Evolutionary conservation across 371 early-diverging fungal genomes (phyloP).

Genomic region (Actinomortierella ambigua): DNA sequence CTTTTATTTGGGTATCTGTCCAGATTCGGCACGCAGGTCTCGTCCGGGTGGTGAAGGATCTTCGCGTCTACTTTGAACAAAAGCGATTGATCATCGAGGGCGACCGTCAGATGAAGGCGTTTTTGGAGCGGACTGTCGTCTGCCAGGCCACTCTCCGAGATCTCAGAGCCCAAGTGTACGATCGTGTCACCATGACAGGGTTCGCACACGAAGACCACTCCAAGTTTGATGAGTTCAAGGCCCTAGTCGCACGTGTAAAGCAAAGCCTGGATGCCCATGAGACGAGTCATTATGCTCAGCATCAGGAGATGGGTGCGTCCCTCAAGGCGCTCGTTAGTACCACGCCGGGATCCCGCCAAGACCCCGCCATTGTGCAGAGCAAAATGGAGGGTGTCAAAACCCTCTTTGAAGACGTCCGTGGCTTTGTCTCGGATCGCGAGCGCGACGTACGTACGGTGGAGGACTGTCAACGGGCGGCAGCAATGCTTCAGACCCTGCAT

Average conservation of each 20-base stretch:
- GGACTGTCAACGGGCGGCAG: slow-evolving; percentile 17
- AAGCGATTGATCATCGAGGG: slow-evolving; percentile 40
- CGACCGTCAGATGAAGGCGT: slow-evolving; percentile 41
- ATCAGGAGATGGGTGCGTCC: neutral
- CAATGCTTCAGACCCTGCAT: slow-evolving; percentile 12
- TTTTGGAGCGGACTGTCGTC: slow-evolving; percentile 22
- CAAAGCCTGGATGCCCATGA: slow-evolving; percentile 21
- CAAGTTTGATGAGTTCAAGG: slow-evolving; percentile 22
- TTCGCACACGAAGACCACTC: slow-evolving; percentile 21
- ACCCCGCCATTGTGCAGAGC: slow-evolving; percentile 27
- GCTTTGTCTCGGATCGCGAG: slow-evolving; percentile 29
- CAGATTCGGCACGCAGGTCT: slow-evolving; percentile 27
- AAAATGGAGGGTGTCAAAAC: slow-evolving; percentile 16
- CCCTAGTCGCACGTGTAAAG: slow-evolving; percentile 3
- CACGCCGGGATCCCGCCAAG: slow-evolving; percentile 23
- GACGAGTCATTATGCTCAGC: slow-evolving; percentile 4
- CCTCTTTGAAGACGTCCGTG: slow-evolving; percentile 17
- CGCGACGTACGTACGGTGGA: slow-evolving; percentile 21
- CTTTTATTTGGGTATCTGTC: slow-evolving; percentile 16
- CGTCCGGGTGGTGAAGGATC: slow-evolving; percentile 12
- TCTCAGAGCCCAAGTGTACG: slow-evolving; percentile 15
- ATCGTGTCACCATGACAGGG: slow-evolving; percentile 25
- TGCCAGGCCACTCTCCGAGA: slow-evolving; percentile 21
- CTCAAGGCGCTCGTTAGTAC: slow-evolving; percentile 27
- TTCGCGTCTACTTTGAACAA: slow-evolving; percentile 21